Evolutionary conservation across 2,329 filamentous ascomycete species (phyloP).

Genomic region (Stagonosporopsis cucurbitacearum): DNA sequence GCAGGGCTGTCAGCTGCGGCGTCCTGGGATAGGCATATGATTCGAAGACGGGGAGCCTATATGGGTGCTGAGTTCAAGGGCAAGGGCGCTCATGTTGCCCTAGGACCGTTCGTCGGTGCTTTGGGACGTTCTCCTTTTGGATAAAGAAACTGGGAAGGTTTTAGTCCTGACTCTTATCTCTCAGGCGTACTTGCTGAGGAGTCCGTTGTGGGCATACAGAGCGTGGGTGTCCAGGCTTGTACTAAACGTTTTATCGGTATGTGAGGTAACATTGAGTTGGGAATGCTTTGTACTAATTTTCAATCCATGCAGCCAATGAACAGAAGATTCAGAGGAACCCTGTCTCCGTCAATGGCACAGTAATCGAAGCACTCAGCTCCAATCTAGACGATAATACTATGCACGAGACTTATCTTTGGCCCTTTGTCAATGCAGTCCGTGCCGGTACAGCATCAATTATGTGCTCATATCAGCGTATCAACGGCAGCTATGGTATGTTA

Average conservation of each 20-base stretch:
- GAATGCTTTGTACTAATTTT: slow-evolving; percentile 46
- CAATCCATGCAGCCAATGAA: slow-evolving; percentile 69
- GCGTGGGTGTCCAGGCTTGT: slow-evolving; percentile 48
- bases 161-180: slow-evolving; percentile 58
- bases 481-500: slow-evolving; percentile 26
- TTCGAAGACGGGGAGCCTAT: slow-evolving; percentile 4
- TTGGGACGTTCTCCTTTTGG: slow-evolving; percentile 49
- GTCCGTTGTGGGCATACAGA: slow-evolving; percentile 22
- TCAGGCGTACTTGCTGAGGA: slow-evolving; percentile 53
- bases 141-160: slow-evolving; percentile 59
- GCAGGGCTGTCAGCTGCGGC: slow-evolving; percentile 8
- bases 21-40: slow-evolving; percentile 6
- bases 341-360: slow-evolving; percentile 57
- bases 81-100: slow-evolving; percentile 46
- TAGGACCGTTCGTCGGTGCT: slow-evolving; percentile 59
- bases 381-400: slow-evolving; percentile 66
- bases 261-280: slow-evolving; percentile 39
- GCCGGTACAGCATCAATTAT: slow-evolving; percentile 66
- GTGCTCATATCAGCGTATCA: slow-evolving; percentile 58
- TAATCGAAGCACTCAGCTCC: slow-evolving; percentile 54
- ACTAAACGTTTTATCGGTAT: slow-evolving; percentile 52
- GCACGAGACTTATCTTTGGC: slow-evolving; percentile 71
- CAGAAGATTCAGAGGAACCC: slow-evolving; percentile 63
- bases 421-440: slow-evolving; percentile 66
- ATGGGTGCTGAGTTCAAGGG: slow-evolving; percentile 13